A percentile compares a stretch with the other conserved stretches of the same genome.
Conservation (phyloP, 495 filamentous ascomycete genomes). For the Terfezia claveryi region DNA sequence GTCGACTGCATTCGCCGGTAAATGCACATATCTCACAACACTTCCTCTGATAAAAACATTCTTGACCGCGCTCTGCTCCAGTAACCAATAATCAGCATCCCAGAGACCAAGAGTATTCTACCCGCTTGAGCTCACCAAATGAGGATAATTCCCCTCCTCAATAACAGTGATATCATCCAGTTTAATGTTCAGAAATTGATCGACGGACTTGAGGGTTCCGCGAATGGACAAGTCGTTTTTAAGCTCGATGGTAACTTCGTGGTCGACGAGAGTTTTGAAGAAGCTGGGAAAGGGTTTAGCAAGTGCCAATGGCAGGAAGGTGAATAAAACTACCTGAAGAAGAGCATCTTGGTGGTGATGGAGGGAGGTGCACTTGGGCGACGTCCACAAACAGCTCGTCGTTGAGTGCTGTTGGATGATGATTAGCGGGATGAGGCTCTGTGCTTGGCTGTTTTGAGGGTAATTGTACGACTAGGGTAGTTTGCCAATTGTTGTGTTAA, state of each 20-base stretch:
- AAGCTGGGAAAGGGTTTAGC: slow-evolving; percentile 37
- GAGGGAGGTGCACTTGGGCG: too few species aligned
- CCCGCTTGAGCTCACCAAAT: slow-evolving; percentile 35
- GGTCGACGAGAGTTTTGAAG: slow-evolving; percentile 98
- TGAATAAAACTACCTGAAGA: slow-evolving; percentile 31
- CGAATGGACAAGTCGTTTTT: slow-evolving; percentile 97
- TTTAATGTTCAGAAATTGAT: slow-evolving; percentile 98
- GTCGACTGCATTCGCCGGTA: slow-evolving; percentile 74
- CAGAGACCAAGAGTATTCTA: too few species aligned
- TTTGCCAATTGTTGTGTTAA: too few species aligned
- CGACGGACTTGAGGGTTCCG: slow-evolving; percentile 84
- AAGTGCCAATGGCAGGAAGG: neutral
- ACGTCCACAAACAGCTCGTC: too few species aligned
- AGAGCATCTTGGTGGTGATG: slow-evolving; percentile 27
- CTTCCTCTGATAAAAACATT: slow-evolving; percentile 96
- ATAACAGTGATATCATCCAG: slow-evolving; percentile 81
- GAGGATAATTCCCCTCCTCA: slow-evolving; percentile 80
- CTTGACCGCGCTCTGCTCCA: slow-evolving; percentile 54
- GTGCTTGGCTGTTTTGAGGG: too few species aligned
- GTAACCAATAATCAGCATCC: too few species aligned
- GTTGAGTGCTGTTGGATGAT: too few species aligned
- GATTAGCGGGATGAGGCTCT: too few species aligned
- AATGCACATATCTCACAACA: slow-evolving; percentile 85
- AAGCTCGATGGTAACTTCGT: slow-evolving; percentile 85
- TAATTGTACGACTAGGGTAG: too few species aligned